phyloP scores from a whole-genome alignment of 495 filamentous ascomycete species.

The Trichocladium uniseriatum region DNA sequence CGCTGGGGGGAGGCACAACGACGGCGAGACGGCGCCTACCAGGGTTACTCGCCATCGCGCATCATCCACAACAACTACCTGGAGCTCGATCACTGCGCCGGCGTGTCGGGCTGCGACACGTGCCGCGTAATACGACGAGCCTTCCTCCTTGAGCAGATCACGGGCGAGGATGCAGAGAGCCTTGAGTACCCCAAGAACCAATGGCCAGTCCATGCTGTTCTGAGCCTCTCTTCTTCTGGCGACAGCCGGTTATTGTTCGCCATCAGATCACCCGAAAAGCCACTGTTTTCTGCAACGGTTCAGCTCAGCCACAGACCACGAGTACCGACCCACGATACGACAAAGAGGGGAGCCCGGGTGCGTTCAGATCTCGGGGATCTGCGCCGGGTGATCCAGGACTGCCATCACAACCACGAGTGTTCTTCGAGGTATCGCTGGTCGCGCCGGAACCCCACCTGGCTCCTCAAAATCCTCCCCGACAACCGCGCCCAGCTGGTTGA shows the following conservation, averaged over 20 bases:
- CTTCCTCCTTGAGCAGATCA: slow-evolving; percentile 24
- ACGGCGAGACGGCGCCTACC: slow-evolving; percentile 12
- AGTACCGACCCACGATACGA: not conserved
- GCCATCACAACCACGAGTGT: slow-evolving; percentile 23
- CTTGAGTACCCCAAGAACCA: slow-evolving; percentile 14
- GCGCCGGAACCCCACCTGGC: slow-evolving; percentile 25
- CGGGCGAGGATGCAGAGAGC: slow-evolving; percentile 13
- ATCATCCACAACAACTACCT: slow-evolving; percentile 21
- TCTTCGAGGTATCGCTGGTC: slow-evolving; percentile 26
- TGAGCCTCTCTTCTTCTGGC: slow-evolving; percentile 11
- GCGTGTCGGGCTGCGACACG: slow-evolving; percentile 17
- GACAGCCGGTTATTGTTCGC: slow-evolving; percentile 13
- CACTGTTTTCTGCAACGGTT: slow-evolving; percentile 14
- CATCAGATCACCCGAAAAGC: slow-evolving; percentile 4
- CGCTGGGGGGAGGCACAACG: slow-evolving; percentile 24
- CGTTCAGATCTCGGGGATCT: slow-evolving; percentile 17
- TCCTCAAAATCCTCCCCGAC: slow-evolving; percentile 20
- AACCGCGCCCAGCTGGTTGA: slow-evolving; percentile 13
- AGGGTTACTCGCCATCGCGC: slow-evolving; percentile 15
- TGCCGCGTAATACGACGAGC: slow-evolving; percentile 22
- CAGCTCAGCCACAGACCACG: slow-evolving; percentile 3
- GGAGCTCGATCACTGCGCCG: slow-evolving; percentile 23
- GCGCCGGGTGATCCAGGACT: slow-evolving; percentile 14
- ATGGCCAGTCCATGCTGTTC: slow-evolving; percentile 15
- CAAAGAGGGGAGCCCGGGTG: slow-evolving; percentile 9